These are phyloP conservation scores for Phytopythium delawarense DNA, from an alignment of 352 stramenopile genomes.

Conservation along the genomic window DNA sequence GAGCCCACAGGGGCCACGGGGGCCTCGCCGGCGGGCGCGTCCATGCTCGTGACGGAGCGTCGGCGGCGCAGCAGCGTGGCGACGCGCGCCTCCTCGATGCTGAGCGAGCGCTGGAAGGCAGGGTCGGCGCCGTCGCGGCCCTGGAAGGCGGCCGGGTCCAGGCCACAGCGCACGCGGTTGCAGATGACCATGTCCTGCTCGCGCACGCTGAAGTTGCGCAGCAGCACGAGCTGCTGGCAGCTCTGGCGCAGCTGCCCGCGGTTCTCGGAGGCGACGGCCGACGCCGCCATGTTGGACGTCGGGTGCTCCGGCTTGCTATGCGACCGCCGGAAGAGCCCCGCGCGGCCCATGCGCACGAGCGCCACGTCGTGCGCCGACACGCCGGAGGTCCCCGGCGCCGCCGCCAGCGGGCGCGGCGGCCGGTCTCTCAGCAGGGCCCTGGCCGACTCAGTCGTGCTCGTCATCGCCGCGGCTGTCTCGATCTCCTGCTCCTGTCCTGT, in stretches of 20 bases:
- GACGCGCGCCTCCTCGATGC: slow-evolving; percentile 42
- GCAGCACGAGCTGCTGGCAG: slow-evolving; percentile 48
- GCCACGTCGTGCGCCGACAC: slow-evolving; percentile 24
- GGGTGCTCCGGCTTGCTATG: slow-evolving; percentile 54
- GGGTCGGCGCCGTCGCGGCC: slow-evolving; percentile 32
- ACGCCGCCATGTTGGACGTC: slow-evolving; percentile 51
- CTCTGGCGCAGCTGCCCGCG: slow-evolving; percentile 24
- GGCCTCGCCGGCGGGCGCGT: background rate
- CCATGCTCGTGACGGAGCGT: slow-evolving; percentile 16
- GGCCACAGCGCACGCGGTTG: slow-evolving; percentile 58
- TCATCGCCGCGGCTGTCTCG: background rate
- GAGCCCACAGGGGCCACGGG: slow-evolving; percentile 1
- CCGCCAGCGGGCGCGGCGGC: background rate
- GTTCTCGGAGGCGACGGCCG: slow-evolving; percentile 41
- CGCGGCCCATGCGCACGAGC: slow-evolving; percentile 21
- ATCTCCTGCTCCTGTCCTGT: background rate
- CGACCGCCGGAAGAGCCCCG: slow-evolving; percentile 38
- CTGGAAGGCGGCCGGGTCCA: slow-evolving; percentile 41
- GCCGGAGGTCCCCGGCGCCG: background rate
- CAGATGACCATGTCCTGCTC: slow-evolving; percentile 69
- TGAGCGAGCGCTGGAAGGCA: slow-evolving; percentile 46
- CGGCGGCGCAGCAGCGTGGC: slow-evolving; percentile 32
- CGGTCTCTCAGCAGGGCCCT: background rate
- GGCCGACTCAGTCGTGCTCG: background rate
- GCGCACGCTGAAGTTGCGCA: slow-evolving; percentile 60